Evolutionary conservation across 768 basidiomycete species (phyloP).

Genomic region (Fibroporia radiculosa): DNA sequence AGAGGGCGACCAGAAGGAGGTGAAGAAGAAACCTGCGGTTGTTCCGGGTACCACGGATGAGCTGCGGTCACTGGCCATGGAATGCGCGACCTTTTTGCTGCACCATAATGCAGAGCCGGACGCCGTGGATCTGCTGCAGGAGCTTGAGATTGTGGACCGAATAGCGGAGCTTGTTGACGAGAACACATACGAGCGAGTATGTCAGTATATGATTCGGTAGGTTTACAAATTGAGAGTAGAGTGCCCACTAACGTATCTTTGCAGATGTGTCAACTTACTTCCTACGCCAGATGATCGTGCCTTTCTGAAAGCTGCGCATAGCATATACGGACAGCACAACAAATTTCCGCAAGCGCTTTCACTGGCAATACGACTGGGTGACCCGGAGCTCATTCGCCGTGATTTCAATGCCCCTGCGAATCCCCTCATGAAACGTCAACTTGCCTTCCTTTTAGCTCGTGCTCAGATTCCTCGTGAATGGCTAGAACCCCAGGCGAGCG

Average conservation of each 20-base stretch:
- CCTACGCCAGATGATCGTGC: constrained; percentile 87
- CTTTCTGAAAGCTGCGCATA: constrained; percentile 84
- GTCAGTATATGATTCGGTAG: constrained; percentile 92
- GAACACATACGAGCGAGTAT: constrained; percentile 84
- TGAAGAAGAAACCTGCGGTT: constrained; percentile 20
- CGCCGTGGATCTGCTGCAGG: constrained; percentile 91
- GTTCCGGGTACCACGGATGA: constrained; percentile 61
- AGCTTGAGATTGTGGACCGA: constrained; percentile 81
- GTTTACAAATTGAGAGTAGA: constrained; percentile 19
- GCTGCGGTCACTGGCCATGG: constrained; percentile 65
- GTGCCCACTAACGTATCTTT: constrained; percentile 7
- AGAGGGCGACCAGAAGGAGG: constrained; percentile 18
- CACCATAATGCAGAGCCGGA: constrained; percentile 97
- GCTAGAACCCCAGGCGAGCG: constrained; percentile 52
- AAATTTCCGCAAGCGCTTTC: constrained; percentile 89
- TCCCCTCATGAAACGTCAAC: constrained; percentile 92
- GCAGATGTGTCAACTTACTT: constrained; percentile 80
- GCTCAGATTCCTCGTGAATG: constrained; percentile 88
- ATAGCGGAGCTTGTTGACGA: constrained; percentile 76
- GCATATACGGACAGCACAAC: constrained; percentile 78
- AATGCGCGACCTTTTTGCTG: constrained; percentile 86
- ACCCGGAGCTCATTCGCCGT: constrained; percentile 68
- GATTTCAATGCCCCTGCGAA: constrained; percentile 91
- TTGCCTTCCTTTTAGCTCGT: constrained; percentile 89
- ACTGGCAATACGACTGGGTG: constrained; percentile 78